Percentiles rank a stretch among this genome's conserved stretches.
Conservation (phyloP, 345 rosid species). For the Camelina sativa region DNA sequence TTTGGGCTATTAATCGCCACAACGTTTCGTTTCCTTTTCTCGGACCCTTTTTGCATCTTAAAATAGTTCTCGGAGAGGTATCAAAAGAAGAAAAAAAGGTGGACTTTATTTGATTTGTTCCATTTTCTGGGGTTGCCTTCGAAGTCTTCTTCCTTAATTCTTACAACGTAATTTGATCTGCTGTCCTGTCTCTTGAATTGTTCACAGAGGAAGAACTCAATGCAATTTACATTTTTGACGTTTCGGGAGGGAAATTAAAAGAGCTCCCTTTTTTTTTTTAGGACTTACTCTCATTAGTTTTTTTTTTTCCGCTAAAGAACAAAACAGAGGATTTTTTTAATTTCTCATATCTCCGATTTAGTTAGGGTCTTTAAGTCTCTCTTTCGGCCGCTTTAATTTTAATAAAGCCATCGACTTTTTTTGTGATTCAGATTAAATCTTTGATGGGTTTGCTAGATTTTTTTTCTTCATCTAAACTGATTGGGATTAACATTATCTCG, state of each 20-base stretch:
- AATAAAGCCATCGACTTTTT: constrained; percentile 24
- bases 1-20: background rate
- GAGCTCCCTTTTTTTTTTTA: background rate
- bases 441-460: constrained; percentile 18
- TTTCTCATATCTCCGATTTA: constrained; percentile 3
- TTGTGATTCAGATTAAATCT: constrained; percentile 40
- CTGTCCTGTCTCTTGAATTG: background rate
- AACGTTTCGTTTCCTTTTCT: constrained; percentile 21
- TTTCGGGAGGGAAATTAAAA: background rate
- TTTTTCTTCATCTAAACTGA: background rate
- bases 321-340: constrained; percentile 25
- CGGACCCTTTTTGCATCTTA: constrained; percentile 2
- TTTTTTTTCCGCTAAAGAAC: constrained; percentile 26
- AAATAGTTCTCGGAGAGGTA: constrained; percentile 8
- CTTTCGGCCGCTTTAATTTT: constrained; percentile 14
- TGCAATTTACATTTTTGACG: constrained; percentile 10
- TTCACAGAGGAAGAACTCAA: background rate
- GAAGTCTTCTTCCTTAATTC: constrained; percentile 34
- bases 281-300: too few species aligned
- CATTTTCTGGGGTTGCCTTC: constrained; percentile 29
- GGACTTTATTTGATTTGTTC: constrained; percentile 23
- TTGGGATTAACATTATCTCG: constrained; percentile 26
- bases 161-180: constrained; percentile 24
- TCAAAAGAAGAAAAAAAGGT: background rate
- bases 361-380: background rate